Conservation (phyloP, 139 green algal genomes). For the Chlamydomonas applanata region DNA sequence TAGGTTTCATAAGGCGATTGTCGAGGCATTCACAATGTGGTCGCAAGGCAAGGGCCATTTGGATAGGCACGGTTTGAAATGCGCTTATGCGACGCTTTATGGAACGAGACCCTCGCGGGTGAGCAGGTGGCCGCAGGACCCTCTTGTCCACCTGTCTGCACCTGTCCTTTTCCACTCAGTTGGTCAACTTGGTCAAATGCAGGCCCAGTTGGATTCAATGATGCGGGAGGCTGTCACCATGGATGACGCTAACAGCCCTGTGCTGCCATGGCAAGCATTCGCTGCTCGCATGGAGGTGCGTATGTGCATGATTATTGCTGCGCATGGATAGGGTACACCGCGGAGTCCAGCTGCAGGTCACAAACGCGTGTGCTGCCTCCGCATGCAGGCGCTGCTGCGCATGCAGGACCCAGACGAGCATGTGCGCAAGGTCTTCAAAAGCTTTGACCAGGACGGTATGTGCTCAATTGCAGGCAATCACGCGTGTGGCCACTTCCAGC, state of each 20-base stretch:
- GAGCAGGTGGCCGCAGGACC: not conserved
- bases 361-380: not conserved
- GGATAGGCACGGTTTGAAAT: not conserved
- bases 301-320: no score
- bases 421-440: not conserved
- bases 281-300: not conserved
- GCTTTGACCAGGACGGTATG: not conserved
- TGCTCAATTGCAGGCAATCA: no score
- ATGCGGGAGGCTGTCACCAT: not conserved
- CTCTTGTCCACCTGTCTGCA: not conserved
- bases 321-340: no score
- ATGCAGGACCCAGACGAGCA: slow-evolving; percentile 5
- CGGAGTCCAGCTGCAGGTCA: no score
- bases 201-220: not conserved
- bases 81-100: not conserved
- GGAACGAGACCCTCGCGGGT: not conserved
- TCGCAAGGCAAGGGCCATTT: not conserved
- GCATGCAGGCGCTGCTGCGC: not conserved
- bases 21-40: not conserved
- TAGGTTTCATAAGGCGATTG: not conserved
- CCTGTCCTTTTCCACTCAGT: not conserved
- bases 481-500: no score
- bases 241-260: not conserved
- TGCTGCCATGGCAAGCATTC: not conserved
- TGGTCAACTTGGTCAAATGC: not conserved